Evolutionary conservation across 1,284 basidiomycete species (phyloP).

Genomic region (Cystobasidium sp.): DNA sequence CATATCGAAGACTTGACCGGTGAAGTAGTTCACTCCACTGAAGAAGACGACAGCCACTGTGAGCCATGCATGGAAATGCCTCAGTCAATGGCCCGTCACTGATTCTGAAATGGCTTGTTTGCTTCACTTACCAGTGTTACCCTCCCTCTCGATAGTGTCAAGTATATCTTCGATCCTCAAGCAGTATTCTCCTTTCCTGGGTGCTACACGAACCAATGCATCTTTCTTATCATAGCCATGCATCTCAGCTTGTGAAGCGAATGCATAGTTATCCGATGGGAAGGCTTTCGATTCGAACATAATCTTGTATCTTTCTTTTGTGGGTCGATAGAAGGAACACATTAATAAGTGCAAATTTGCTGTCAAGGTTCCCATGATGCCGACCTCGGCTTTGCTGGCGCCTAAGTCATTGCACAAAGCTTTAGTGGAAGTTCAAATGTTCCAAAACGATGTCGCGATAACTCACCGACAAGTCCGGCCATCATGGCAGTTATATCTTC

Average conservation of each 20-base stretch:
- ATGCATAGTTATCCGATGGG: constrained; percentile 98
- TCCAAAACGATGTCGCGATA: background rate
- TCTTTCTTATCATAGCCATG: constrained; percentile 77
- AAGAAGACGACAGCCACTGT: constrained; percentile 84
- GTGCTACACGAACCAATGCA: constrained; percentile 77
- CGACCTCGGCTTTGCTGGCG: constrained; percentile 83
- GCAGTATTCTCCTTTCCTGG: constrained; percentile 80
- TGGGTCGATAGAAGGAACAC: constrained; percentile 90
- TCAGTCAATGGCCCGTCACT: background rate
- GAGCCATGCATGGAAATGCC: constrained; percentile 46
- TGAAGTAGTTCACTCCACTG: constrained; percentile 93
- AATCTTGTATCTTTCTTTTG: constrained; percentile 82
- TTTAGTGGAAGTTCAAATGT: background rate
- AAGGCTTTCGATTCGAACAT: constrained; percentile 93
- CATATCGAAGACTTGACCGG: constrained; percentile 94
- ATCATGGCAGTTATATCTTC: constrained; percentile 75
- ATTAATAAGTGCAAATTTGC: constrained; percentile 94
- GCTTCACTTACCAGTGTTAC: constrained; percentile 55
- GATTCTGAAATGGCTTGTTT: background rate
- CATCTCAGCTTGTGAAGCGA: constrained; percentile 80
- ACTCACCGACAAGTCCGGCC: constrained; percentile 78
- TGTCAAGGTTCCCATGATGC: constrained; percentile 91
- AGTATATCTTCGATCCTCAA: constrained; percentile 90
- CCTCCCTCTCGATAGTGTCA: constrained; percentile 72
- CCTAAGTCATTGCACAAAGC: constrained; percentile 6